Evolutionary conservation across 202 grass and related monocot species (phyloP), one percentile per base, ranked within the genome.

Genomic region (Eragrostis tef): DNA sequence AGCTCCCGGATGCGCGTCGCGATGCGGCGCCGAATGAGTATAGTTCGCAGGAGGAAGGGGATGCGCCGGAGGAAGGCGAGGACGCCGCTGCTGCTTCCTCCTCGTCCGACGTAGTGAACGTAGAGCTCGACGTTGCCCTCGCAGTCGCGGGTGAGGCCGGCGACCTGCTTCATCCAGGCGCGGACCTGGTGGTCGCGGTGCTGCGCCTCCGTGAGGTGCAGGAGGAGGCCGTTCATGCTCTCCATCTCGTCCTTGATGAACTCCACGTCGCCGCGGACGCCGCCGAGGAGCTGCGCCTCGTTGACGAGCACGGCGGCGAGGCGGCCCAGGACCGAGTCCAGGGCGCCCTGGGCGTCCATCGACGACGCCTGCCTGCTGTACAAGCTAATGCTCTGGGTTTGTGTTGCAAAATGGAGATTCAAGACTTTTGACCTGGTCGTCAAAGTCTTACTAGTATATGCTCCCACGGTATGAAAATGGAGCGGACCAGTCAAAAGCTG

Each of bases 201-300:
- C 14, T 77, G 22, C 6, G 43, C 7, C 4, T 48, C 15, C 0
- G 43, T 48, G 22, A 63, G 39, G 6, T 63, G 56, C 0, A 6
- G 8, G 41, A 77, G 21, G 0, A 63, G 11, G 57, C 57, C 4
- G 9, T 48, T 77, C 57, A 53, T 53, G 47, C 15, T 36, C 47
- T 29, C 47, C 13, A 73, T 73, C 25, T 73, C 48, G 15, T 74
- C 50, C 29, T 14, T 36, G 48, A 74, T 74, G 50, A 57, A 56
- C 49, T 41, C 9, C 27, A 74, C 11, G 17, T 74, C 19, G 15
- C 50, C 29, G 4, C 29, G 16, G 50, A 74, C 10, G 29, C 29
- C 29, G 1, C 75, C 24, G 0, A 65, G 58, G 3, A 77, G 58
- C 42, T 20, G 14, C 6, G 74, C 58, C 74, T 77, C 58, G 4